Evolutionary conservation across 345 rosid genomes (phyloP).

Genomic region (Citrus hindsii): DNA sequence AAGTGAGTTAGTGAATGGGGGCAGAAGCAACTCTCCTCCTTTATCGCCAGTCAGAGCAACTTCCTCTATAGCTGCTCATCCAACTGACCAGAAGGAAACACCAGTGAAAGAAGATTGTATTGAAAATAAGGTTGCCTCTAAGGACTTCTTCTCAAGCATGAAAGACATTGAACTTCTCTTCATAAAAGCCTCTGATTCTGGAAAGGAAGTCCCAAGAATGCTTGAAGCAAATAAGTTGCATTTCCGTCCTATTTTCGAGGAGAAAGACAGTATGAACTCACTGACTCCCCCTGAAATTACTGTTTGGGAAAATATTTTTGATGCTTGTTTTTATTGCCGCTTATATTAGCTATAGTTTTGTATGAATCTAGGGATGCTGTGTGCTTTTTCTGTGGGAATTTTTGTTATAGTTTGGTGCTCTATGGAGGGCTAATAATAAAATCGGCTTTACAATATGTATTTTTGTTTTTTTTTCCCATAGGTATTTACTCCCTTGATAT

Average conservation of each 20-base stretch:
- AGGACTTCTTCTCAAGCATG: conserved; percentile 80
- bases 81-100: conserved; percentile 36
- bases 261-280: conserved; percentile 52
- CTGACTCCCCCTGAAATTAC: conserved; percentile 12
- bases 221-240: conserved; percentile 93
- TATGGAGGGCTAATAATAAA: neutral
- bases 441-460: neutral
- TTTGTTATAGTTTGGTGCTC: neutral
- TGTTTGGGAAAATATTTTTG: neutral
- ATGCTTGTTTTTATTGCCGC: neutral
- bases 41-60: conserved; percentile 63
- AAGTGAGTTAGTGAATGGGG: conserved; percentile 44
- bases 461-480: no score
- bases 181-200: conserved; percentile 83
- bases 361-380: neutral
- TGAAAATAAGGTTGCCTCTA: conserved; percentile 56
- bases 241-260: conserved; percentile 64
- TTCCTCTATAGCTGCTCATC: conserved; percentile 27
- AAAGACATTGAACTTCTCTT: conserved; percentile 79
- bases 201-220: conserved; percentile 96
- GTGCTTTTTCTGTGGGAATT: neutral
- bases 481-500: neutral
- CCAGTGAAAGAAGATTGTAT: conserved; percentile 43
- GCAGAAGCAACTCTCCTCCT: conserved; percentile 61
- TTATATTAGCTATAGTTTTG: neutral